Evolutionary conservation across 768 basidiomycete species (phyloP).

Genomic region (Auricularia auricula-judae): DNA sequence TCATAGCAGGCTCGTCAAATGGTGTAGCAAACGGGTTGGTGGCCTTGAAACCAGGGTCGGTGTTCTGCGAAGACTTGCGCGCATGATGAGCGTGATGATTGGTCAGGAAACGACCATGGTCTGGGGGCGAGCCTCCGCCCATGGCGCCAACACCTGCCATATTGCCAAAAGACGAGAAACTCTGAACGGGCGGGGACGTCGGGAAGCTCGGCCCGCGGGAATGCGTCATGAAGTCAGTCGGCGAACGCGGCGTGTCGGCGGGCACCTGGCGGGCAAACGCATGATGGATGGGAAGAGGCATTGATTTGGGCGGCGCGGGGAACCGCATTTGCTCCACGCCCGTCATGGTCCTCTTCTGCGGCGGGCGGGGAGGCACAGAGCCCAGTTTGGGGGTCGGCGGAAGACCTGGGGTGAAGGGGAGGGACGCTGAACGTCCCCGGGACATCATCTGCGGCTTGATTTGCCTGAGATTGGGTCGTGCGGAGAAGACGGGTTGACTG

Average conservation of each 20-base stretch:
- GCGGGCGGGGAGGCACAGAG: background rate
- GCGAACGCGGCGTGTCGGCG: conserved; percentile 12
- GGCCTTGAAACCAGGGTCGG: conserved; percentile 5
- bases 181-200: conserved; percentile 13
- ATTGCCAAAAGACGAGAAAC: conserved; percentile 11
- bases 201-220: conserved; percentile 16
- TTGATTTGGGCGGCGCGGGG: conserved; percentile 10
- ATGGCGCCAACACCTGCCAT: conserved; percentile 4
- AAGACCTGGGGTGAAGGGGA: no score
- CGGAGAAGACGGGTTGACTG: background rate
- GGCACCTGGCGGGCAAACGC: conserved; percentile 21
- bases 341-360: conserved; percentile 5
- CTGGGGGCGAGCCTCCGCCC: conserved; percentile 24
- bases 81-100: conserved; percentile 24
- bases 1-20: conserved; percentile 45
- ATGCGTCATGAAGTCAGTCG: conserved; percentile 10
- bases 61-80: conserved; percentile 28
- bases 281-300: conserved; percentile 30
- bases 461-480: background rate
- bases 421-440: background rate
- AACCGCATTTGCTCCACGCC: conserved; percentile 14
- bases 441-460: background rate
- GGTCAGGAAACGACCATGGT: conserved; percentile 28
- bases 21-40: conserved; percentile 65
- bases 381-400: background rate